Base-by-base conservation (phyloP, 176 grass and related monocot genomes). In the Elaeis guineensis region DNA sequence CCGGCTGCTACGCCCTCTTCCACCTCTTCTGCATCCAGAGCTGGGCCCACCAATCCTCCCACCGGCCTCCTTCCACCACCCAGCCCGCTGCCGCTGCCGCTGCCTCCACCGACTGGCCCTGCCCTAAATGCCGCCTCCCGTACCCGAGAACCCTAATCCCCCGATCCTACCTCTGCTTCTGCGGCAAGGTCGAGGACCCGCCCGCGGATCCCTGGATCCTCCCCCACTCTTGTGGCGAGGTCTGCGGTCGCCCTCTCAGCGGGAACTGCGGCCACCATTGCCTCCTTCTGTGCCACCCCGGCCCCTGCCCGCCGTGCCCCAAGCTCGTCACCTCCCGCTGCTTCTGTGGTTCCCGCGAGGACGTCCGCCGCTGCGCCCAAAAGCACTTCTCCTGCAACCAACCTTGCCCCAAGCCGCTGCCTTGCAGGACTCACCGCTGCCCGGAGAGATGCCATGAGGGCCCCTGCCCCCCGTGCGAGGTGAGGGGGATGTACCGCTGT, bases 21-120 rank as follows among this genome's bases (percentile, higher is more conserved):
- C 92, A 97, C 66, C 92, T 97, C 50, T 58, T 66, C 62, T 97
- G 92, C 81, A 90, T 97, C 78, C 92, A 97, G 55, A 88, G 75
- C 48, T 97, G 92, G 92, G 80, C 92, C 0, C 83, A 70, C 65
- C 92, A 96, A 63, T 86, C 83, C 50, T 73, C 69, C 49, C 79
- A 76, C 28, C 61, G 65, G 50, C 67, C 65, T 15, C 54, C 52
- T 6, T 68, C 86, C 9, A 48, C 65, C 28, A 62, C 79, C 49
- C 75, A 44, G 35, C 35, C 35, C 9, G 32, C 32, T 9, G 32
- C 86, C 17, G 39, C 52, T 5, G 65, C 65, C 1, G 52, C 65
- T 0, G 6, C 65, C 8, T 35, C 71, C 21, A 54, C 80, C 48
- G 76, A 86, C 68, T 97, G 92, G 92, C 79, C 80, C 18, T 97